phyloP scores from a whole-genome alignment of 1,139 yeast species.

The Magnusiomyces starmeri region DNA sequence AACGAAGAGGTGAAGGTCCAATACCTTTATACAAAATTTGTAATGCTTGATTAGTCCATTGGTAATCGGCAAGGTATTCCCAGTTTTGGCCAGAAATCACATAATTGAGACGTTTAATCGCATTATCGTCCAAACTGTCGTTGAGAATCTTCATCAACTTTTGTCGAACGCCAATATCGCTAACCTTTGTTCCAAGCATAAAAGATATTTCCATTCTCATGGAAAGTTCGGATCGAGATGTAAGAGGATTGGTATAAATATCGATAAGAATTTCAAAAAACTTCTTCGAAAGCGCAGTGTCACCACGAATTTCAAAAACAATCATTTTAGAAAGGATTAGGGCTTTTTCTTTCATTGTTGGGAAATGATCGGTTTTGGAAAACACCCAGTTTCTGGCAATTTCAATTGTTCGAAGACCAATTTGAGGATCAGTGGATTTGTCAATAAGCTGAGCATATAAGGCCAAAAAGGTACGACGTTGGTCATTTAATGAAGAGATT shows the following conservation, averaged over 20 bases:
- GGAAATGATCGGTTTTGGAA: conserved; percentile 74
- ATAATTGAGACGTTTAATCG: conserved; percentile 73
- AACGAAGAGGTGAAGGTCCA: conserved; percentile 42
- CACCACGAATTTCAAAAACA: conserved; percentile 84
- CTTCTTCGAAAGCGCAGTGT: conserved; percentile 67
- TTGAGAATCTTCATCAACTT: conserved; percentile 76
- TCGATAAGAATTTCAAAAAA: conserved; percentile 84
- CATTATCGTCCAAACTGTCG: conserved; percentile 70
- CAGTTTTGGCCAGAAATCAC: conserved; percentile 90
- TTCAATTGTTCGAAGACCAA: conserved; percentile 66
- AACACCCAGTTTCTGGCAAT: conserved; percentile 89
- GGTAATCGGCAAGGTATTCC: conserved; percentile 89
- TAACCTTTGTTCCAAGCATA: conserved; percentile 82
- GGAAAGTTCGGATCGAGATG: conserved; percentile 82
- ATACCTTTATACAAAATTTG: conserved; percentile 80
- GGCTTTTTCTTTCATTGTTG: conserved; percentile 93
- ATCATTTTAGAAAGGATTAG: conserved; percentile 91
- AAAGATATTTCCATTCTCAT: conserved; percentile 97
- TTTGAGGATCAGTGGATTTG: conserved; percentile 69
- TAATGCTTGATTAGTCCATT: conserved; percentile 91
- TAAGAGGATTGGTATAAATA: conserved; percentile 73
- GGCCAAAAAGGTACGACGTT: conserved; percentile 79
- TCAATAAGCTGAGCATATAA: conserved; percentile 86
- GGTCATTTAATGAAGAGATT: conserved; percentile 82
- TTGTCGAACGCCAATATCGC: conserved; percentile 67